Conservation (phyloP, 257 asterid genomes). For the Plantago major region DNA sequence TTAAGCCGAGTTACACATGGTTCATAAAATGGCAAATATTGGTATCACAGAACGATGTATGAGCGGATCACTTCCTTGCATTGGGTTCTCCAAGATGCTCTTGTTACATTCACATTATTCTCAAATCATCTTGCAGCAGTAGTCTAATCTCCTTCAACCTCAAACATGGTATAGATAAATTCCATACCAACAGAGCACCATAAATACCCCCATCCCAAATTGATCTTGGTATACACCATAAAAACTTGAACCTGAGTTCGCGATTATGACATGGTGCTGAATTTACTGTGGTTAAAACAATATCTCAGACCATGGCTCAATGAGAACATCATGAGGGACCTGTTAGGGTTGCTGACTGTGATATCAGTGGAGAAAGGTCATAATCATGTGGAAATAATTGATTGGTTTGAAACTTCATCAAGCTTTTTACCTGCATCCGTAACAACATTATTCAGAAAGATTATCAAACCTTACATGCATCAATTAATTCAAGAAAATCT, state of each 20-base stretch:
- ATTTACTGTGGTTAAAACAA: no score
- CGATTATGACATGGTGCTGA: no score
- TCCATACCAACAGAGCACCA: no score
- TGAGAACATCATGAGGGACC: background rate
- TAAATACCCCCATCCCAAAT: no score
- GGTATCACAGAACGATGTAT: background rate
- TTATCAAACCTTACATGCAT: background rate
- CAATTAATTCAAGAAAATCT: background rate
- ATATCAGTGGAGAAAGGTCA: background rate
- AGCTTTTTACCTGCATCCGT: conserved; percentile 18
- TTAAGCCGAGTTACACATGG: background rate
- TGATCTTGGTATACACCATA: no score
- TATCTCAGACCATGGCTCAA: background rate
- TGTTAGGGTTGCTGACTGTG: background rate
- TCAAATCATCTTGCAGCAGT: background rate
- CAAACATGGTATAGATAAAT: background rate
- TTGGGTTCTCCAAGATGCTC: background rate
- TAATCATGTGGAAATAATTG: conserved; percentile 4
- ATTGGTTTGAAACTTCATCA: conserved; percentile 3
- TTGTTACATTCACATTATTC: background rate
- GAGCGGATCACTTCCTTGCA: no score
- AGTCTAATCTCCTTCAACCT: background rate
- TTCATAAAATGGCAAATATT: background rate
- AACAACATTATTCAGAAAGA: background rate
- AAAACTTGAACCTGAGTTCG: no score